Evolutionary conservation across 208 protist genomes (phyloP).

Genomic region (Acanthamoeba healyi): DNA sequence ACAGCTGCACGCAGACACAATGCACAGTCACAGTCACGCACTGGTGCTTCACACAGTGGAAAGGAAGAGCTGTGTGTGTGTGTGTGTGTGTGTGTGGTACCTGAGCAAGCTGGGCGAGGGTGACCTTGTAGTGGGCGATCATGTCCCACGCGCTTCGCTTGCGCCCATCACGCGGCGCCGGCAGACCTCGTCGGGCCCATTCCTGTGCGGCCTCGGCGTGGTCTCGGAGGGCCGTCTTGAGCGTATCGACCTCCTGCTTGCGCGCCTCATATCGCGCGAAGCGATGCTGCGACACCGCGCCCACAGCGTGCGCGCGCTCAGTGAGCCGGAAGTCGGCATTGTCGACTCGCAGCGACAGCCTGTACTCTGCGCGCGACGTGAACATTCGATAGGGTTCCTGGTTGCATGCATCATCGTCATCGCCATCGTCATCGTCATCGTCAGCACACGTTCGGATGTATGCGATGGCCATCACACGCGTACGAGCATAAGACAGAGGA

Average conservation of each 20-base stretch:
- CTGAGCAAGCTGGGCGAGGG: slow-evolving; percentile 2
- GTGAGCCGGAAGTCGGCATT: slow-evolving; percentile 89
- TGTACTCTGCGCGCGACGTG: slow-evolving; percentile 87
- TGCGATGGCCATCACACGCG: no score
- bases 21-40: no score
- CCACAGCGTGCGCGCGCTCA: slow-evolving; percentile 36
- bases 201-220: slow-evolving; percentile 22
- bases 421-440: no score
- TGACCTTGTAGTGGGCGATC: slow-evolving; percentile 61
- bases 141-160: slow-evolving; percentile 65
- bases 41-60: no score
- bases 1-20: background rate
- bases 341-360: slow-evolving; percentile 88
- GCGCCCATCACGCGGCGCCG: background rate
- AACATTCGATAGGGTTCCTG: slow-evolving; percentile 92
- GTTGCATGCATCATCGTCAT: background rate
- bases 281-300: background rate
- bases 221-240: background rate
- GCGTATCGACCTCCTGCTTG: background rate
- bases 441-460: no score
- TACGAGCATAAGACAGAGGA: background rate
- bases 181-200: slow-evolving; percentile 22
- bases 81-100: background rate
- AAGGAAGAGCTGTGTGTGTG: no score
- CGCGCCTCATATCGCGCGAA: background rate